Evolutionary conservation across 345 rosid species (phyloP), one percentile per base, ranked within the genome.

Genomic region (Eutrema yunnanense): DNA sequence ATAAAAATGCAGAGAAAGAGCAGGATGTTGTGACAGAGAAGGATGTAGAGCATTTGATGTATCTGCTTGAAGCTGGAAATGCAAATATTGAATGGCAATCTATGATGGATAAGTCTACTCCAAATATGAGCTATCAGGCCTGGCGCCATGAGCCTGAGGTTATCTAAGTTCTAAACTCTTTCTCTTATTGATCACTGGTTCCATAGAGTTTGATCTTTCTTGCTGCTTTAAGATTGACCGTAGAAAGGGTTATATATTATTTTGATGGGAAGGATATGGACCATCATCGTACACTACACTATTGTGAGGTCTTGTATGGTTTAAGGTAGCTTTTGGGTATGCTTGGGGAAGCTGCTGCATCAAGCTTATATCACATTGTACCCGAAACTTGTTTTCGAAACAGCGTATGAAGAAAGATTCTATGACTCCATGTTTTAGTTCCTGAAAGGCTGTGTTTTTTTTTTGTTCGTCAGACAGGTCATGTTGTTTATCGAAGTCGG

Each of bases 131-230:
- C 55, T 95, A 89, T 68, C 92, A 88, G 73, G 97, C 96, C 57
- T 95, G 96, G 97, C 90, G 90, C 12, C 88, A 84, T 70, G 99
- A 95, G 67, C 96, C 97, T 44, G 85, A 83, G 91, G 97, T 94
- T 81, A 6, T 40, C 13, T 66, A 70, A 27, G 43, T 74, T 57
- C 9, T 9, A 53, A 32, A 8, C 9, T 42, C 3, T 27, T 26
- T 12, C 22, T 50, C 19, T 5, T 30, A 6, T 40, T 67, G 32
- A n/a, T 30, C 10, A 53, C n/a, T 52, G 8, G 59, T 48, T 41
- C 51, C 51, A 41, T 29, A 40, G 13, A 48, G 29, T 19, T 42
- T 1, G 27, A 41, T 26, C 36, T 41, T 26, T 56, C 11, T 27
- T 22, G 22, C 34, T 58, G 13, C n/a, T 58, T 38, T 59, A 59